Evolutionary conservation across 179 eudicot genomes (phyloP).

Genomic region (Beta lomatogona): DNA sequence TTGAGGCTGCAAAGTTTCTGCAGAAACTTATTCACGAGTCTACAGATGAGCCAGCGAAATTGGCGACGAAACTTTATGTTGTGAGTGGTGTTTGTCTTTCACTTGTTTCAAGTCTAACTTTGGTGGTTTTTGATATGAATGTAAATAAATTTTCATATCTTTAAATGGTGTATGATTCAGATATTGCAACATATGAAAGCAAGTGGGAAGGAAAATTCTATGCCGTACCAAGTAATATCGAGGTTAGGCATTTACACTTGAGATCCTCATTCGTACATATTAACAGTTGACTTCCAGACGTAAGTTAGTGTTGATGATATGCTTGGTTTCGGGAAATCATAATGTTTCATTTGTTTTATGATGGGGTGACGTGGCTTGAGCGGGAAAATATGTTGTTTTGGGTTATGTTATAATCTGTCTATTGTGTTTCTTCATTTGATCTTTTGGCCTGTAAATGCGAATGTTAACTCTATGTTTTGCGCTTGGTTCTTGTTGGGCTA

Average conservation of each 20-base stretch:
- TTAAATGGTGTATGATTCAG: conserved; percentile 36
- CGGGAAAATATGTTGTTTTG: neutral
- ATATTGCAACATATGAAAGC: conserved; percentile 96
- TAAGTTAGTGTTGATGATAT: neutral
- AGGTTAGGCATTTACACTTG: conserved; percentile 47
- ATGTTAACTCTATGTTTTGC: no score
- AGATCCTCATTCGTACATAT: neutral
- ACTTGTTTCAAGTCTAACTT: neutral
- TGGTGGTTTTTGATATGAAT: neutral
- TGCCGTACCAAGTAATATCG: conserved; percentile 98
- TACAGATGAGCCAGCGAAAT: conserved; percentile 84
- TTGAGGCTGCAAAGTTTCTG: conserved; percentile 93
- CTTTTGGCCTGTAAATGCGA: neutral
- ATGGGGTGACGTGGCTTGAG: neutral
- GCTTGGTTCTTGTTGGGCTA: neutral
- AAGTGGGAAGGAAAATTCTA: conserved; percentile 91
- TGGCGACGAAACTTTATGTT: conserved; percentile 92
- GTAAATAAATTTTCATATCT: neutral
- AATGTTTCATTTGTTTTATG: neutral
- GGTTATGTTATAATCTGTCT: no score
- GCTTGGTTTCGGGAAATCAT: no score
- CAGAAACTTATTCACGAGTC: conserved; percentile 98
- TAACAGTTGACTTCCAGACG: neutral
- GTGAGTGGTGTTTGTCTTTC: conserved; percentile 41
- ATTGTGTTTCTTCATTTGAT: neutral